These are phyloP conservation scores for Penicillium polonicum DNA, from an alignment of 2,329 filamentous ascomycete genomes.

Conservation along the genomic window DNA sequence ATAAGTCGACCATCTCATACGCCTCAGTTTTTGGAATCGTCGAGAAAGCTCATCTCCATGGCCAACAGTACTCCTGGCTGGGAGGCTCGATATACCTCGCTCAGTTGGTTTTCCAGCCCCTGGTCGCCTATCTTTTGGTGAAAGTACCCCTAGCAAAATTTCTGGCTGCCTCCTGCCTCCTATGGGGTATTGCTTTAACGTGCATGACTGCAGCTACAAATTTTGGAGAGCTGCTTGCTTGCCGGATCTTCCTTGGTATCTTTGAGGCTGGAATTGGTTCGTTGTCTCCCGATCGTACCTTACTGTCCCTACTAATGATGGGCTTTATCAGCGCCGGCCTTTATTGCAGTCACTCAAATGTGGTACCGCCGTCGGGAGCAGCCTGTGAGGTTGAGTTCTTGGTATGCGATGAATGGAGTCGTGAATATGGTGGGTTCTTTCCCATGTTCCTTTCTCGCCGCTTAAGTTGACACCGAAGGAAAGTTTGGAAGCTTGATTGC, in stretches of 20 bases:
- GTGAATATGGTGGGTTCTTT: conserved; percentile 48
- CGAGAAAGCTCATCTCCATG: conserved; percentile 56
- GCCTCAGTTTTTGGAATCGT: conserved; percentile 64
- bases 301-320: background rate
- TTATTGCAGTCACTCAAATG: conserved; percentile 55
- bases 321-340: conserved; percentile 46
- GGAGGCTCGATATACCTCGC: conserved; percentile 55
- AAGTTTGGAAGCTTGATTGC: conserved; percentile 54
- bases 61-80: conserved; percentile 56
- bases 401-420: conserved; percentile 58
- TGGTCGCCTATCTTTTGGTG: conserved; percentile 56
- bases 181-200: conserved; percentile 54
- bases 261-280: conserved; percentile 52
- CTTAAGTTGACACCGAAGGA: background rate
- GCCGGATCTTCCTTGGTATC: conserved; percentile 57
- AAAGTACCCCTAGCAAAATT: conserved; percentile 63
- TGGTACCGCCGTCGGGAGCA: conserved; percentile 56
- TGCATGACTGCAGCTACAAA: conserved; percentile 54
- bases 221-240: conserved; percentile 52
- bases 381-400: conserved; percentile 51
- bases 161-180: conserved; percentile 52
- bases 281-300: conserved; percentile 2
- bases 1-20: conserved; percentile 62
- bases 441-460: background rate
- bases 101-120: conserved; percentile 54